phyloP scores from a whole-genome alignment of 805 yeast genomes.

The Yarrowia keelungensis region DNA sequence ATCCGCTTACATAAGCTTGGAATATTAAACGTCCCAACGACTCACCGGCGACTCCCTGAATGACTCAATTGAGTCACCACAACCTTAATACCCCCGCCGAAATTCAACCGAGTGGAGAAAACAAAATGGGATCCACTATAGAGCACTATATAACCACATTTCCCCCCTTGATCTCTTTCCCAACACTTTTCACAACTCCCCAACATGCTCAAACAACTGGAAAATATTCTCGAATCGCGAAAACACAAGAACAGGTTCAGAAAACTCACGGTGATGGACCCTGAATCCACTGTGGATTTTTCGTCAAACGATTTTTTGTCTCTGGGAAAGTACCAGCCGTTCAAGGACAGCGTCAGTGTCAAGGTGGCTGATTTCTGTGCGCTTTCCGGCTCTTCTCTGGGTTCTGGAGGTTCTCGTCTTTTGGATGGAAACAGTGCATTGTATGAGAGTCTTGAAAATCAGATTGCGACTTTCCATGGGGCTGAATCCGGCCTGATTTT shows the following conservation, averaged over 20 bases:
- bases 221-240: constrained; percentile 25
- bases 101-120: constrained; percentile 12
- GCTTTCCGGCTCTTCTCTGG: constrained; percentile 21
- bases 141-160: not conserved
- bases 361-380: constrained; percentile 31
- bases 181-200: constrained; percentile 7
- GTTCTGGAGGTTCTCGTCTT: constrained; percentile 45
- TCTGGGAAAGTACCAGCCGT: constrained; percentile 25
- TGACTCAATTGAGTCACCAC: constrained; percentile 15
- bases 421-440: constrained; percentile 45
- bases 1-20: not conserved
- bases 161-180: not conserved
- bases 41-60: not conserved
- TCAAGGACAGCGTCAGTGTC: constrained; percentile 38
- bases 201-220: constrained; percentile 30
- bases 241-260: constrained; percentile 23
- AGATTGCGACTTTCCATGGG: constrained; percentile 42
- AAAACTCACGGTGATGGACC: constrained; percentile 27
- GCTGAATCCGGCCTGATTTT: constrained; percentile 43
- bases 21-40: not conserved
- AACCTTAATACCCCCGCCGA: not conserved
- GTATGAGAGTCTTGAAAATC: constrained; percentile 41
- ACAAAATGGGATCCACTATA: not conserved
- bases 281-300: constrained; percentile 40
- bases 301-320: constrained; percentile 45